These are phyloP conservation scores for Nyssa sinensis DNA, from an alignment of 148 eudicot species.

Conservation along the genomic window DNA sequence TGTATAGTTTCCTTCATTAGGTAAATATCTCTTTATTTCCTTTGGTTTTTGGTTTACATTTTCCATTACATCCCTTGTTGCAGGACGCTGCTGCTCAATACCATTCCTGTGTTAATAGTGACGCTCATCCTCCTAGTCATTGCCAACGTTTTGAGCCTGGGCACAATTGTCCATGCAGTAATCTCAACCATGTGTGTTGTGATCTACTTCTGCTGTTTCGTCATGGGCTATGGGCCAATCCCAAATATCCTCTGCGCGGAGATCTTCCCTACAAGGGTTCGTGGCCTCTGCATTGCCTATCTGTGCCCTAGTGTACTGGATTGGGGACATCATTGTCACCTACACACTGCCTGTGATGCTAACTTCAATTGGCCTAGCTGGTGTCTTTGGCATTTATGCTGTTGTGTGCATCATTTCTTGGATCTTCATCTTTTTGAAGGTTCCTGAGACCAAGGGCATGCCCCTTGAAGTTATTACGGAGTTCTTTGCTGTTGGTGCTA, in stretches of 20 bases:
- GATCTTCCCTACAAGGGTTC: constrained; percentile 92
- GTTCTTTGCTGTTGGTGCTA: constrained; percentile 79
- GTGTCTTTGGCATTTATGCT: constrained; percentile 67
- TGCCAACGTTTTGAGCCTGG: constrained; percentile 38
- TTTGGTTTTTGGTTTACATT: neutral
- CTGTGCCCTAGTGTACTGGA: constrained; percentile 71
- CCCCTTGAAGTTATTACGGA: constrained; percentile 89
- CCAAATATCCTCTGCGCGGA: constrained; percentile 91
- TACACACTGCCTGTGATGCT: constrained; percentile 77
- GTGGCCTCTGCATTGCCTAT: constrained; percentile 96
- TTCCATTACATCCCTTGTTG: neutral
- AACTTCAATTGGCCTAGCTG: constrained; percentile 61
- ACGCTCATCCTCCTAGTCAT: constrained; percentile 57
- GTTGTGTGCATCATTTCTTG: constrained; percentile 62
- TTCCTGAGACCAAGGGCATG: constrained; percentile 93
- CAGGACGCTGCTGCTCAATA: constrained; percentile 72
- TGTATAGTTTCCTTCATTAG: neutral
- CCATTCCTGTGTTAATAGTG: constrained; percentile 63
- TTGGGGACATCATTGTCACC: constrained; percentile 71
- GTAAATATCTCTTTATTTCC: neutral
- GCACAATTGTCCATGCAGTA: constrained; percentile 49
- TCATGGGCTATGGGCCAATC: constrained; percentile 83
- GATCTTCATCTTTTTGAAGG: constrained; percentile 76
- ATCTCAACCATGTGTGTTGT: constrained; percentile 74
- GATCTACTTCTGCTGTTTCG: constrained; percentile 79